Percentiles rank a stretch among this genome's conserved stretches.
Conservation (phyloP, 2,329 filamentous ascomycete genomes). For the Truncatella angustata region DNA sequence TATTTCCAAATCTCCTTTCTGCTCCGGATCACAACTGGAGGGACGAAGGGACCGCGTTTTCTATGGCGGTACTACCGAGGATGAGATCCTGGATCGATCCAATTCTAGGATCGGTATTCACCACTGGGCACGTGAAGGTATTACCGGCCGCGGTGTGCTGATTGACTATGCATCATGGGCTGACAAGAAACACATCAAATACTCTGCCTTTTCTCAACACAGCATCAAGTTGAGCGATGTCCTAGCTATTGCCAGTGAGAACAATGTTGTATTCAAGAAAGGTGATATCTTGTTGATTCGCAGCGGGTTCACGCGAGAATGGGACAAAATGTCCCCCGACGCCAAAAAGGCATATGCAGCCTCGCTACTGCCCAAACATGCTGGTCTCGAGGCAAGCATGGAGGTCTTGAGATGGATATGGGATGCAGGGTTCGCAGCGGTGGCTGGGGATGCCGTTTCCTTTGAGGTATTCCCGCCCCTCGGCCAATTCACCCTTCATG, state of each 20-base stretch:
- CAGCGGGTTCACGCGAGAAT: slow-evolving; percentile 30
- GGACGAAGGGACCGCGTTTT: too few relatives aligned
- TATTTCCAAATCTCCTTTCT: too few relatives aligned
- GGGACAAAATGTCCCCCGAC: slow-evolving; percentile 23
- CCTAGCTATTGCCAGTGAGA: slow-evolving; percentile 34
- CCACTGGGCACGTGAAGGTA: slow-evolving; percentile 47
- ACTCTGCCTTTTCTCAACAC: slow-evolving; percentile 39
- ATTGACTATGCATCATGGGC: slow-evolving; percentile 49
- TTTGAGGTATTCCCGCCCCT: slow-evolving; percentile 36
- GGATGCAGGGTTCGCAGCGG: slow-evolving; percentile 43
- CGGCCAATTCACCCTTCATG: slow-evolving; percentile 1
- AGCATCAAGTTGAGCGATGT: slow-evolving; percentile 29
- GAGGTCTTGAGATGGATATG: slow-evolving; percentile 44
- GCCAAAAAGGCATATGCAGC: slow-evolving; percentile 44
- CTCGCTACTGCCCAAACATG: slow-evolving; percentile 29
- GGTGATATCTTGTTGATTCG: slow-evolving; percentile 55
- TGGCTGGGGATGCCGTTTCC: slow-evolving; percentile 40
- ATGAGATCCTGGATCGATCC: slow-evolving; percentile 41
- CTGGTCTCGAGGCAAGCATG: slow-evolving; percentile 37
- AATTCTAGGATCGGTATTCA: slow-evolving; percentile 46
- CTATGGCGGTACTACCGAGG: slow-evolving; percentile 45
- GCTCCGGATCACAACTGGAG: too few relatives aligned
- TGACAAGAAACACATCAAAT: slow-evolving; percentile 33
- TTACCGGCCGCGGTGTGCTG: slow-evolving; percentile 49
- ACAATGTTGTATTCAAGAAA: slow-evolving; percentile 40